A percentile compares a stretch with the other conserved stretches of the same genome.
phyloP scores from a whole-genome alignment of 2,329 filamentous ascomycete species.

The Talaromyces rugulosus region DNA sequence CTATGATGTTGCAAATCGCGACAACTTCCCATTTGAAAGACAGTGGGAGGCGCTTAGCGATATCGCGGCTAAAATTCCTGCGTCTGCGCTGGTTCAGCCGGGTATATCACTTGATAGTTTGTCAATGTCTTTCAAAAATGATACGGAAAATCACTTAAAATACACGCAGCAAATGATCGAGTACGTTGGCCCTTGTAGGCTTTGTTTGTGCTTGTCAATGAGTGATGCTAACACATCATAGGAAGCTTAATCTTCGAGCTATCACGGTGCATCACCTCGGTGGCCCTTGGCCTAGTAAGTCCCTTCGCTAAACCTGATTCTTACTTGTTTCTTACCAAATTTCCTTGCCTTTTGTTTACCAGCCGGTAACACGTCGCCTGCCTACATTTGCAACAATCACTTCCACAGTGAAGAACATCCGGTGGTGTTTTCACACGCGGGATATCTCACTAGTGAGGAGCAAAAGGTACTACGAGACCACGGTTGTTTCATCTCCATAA shows the following conservation, averaged over 20 bases:
- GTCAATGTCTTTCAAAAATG: background rate
- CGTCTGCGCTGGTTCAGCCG: background rate
- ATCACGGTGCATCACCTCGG: constrained; percentile 35
- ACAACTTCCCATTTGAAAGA: background rate
- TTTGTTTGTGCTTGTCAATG: background rate
- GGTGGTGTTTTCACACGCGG: background rate
- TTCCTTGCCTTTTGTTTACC: background rate
- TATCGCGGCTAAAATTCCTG: background rate
- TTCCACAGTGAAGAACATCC: background rate
- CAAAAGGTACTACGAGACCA: constrained; percentile 42
- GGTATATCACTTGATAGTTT: constrained; percentile 34
- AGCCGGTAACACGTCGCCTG: background rate
- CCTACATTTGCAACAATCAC: background rate
- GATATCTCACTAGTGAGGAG: constrained; percentile 15
- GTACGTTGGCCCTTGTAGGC: background rate
- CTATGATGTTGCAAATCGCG: constrained; percentile 19
- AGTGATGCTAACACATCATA: background rate
- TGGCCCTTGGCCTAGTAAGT: constrained; percentile 41
- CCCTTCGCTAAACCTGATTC: constrained; percentile 8
- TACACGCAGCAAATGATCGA: background rate
- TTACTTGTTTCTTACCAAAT: background rate
- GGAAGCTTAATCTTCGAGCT: background rate
- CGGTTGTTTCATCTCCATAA: constrained; percentile 55
- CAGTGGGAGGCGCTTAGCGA: background rate
- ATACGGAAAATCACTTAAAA: background rate